Conservation (phyloP, 169 alveolate genomes). For the Eimeria zaria region DNA sequence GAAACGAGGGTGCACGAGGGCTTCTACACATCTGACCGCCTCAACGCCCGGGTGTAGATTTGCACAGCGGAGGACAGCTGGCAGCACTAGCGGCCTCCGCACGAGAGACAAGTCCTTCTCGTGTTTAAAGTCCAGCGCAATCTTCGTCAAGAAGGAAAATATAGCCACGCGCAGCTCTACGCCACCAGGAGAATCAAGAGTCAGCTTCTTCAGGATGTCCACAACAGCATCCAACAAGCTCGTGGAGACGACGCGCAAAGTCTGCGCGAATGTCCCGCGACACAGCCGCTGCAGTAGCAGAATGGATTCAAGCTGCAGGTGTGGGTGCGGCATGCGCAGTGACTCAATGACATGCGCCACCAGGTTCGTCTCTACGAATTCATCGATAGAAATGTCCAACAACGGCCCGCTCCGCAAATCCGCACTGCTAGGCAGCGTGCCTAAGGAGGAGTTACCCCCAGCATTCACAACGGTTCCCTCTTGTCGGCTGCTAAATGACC, state of each 20-base stretch:
- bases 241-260: slow-evolving; percentile 77
- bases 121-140: slow-evolving; percentile 78
- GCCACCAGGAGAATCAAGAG: slow-evolving; percentile 72
- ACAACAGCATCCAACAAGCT: slow-evolving; percentile 74
- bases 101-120: slow-evolving; percentile 76
- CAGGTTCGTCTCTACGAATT: slow-evolving; percentile 64
- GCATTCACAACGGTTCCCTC: slow-evolving; percentile 65
- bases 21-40: slow-evolving; percentile 79
- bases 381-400: slow-evolving; percentile 81
- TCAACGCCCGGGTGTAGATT: slow-evolving; percentile 72
- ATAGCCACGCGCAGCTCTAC: slow-evolving; percentile 84
- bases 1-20: slow-evolving; percentile 77
- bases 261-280: slow-evolving; percentile 82
- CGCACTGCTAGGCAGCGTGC: slow-evolving; percentile 37
- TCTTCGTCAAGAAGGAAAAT: slow-evolving; percentile 79
- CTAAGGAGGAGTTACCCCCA: neutral
- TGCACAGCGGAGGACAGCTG: slow-evolving; percentile 82
- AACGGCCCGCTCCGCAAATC: slow-evolving; percentile 78
- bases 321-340: slow-evolving; percentile 82
- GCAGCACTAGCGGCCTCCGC: slow-evolving; percentile 77
- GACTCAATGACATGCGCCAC: slow-evolving; percentile 83
- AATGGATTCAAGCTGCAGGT: slow-evolving; percentile 82
- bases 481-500: slow-evolving; percentile 81
- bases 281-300: slow-evolving; percentile 82
- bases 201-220: slow-evolving; percentile 60